Conservation (phyloP, 1,139 yeast genomes). For the Kodamaea sp. region DNA sequence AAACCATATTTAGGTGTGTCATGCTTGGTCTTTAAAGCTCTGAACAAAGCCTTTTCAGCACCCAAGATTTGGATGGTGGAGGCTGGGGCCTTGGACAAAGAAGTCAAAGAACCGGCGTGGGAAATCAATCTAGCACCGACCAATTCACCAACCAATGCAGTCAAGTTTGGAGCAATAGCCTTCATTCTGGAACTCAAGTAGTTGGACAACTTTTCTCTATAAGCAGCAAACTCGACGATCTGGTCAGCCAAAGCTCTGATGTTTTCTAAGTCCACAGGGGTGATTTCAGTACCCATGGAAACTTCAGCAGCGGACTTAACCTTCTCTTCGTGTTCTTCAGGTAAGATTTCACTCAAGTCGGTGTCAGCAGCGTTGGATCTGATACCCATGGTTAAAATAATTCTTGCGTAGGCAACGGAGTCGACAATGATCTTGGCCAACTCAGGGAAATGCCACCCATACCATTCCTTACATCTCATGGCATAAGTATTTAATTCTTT, state of each 20-base stretch:
- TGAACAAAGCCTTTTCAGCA: conserved; percentile 98
- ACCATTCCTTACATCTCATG: conserved; percentile 99
- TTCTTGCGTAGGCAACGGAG: conserved; percentile 92
- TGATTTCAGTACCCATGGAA: conserved; percentile 98
- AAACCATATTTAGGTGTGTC: conserved; percentile 99
- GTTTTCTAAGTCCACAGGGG: conserved; percentile 82
- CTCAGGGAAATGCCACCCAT: conserved; percentile 99
- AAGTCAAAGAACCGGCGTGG: conserved; percentile 96
- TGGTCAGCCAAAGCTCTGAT: conserved; percentile 90
- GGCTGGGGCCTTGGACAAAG: conserved; percentile 96
- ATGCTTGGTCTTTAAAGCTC: conserved; percentile 97
- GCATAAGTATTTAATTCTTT: conserved; percentile 97
- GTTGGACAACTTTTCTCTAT: conserved; percentile 89
- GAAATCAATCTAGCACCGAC: conserved; percentile 98
- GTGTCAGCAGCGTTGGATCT: conserved; percentile 89
- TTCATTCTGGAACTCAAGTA: conserved; percentile 93
- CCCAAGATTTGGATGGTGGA: conserved; percentile 98
- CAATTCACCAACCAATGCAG: conserved; percentile 96
- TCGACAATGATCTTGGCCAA: conserved; percentile 95
- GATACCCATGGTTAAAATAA: conserved; percentile 90
- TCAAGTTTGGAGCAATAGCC: conserved; percentile 96
- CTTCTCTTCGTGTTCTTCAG: conserved; percentile 85
- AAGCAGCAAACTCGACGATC: conserved; percentile 90
- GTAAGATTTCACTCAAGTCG: conserved; percentile 87
- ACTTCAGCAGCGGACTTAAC: conserved; percentile 94